Evolutionary conservation across 495 filamentous ascomycete genomes (phyloP).

Genomic region (Trichoderma orchidacearum): DNA sequence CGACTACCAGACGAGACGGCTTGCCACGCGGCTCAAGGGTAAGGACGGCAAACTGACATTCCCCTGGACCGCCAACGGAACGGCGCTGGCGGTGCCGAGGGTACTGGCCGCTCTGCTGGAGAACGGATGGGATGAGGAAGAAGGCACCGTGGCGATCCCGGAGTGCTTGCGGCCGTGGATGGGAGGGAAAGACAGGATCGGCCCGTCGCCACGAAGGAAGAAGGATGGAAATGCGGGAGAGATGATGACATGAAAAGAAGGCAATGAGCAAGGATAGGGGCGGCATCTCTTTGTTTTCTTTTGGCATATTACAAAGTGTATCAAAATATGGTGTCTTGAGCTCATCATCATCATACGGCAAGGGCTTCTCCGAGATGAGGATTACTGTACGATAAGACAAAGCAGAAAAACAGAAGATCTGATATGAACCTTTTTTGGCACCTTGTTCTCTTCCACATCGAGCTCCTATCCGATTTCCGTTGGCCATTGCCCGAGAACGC

Average conservation of each 20-base stretch:
- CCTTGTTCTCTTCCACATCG: too few species aligned
- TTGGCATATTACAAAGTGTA: too few species aligned
- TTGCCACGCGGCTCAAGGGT: constrained; percentile 53
- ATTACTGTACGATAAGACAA: too few species aligned
- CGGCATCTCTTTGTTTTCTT: not conserved
- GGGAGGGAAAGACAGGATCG: constrained; percentile 58
- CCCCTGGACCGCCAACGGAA: constrained; percentile 86
- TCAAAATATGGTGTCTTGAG: too few species aligned
- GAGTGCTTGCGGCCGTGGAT: constrained; percentile 70
- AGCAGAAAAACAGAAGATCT: too few species aligned
- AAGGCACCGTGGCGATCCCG: constrained; percentile 53
- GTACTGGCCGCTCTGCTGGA: constrained; percentile 87
- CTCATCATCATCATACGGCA: too few species aligned
- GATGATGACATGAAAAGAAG: constrained; percentile 2
- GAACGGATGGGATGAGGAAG: constrained; percentile 70
- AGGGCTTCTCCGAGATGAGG: too few species aligned
- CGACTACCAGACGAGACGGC: constrained; percentile 79
- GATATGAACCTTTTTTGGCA: too few species aligned
- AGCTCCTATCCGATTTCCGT: too few species aligned
- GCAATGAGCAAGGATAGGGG: not conserved
- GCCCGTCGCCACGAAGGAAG: constrained; percentile 8
- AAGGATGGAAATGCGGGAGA: constrained; percentile 11
- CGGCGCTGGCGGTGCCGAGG: constrained; percentile 79
- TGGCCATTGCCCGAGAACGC: too few species aligned
- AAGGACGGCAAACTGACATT: constrained; percentile 37